phyloP scores from a whole-genome alignment of 208 protist genomes.

The Acanthamoeba healyi region DNA sequence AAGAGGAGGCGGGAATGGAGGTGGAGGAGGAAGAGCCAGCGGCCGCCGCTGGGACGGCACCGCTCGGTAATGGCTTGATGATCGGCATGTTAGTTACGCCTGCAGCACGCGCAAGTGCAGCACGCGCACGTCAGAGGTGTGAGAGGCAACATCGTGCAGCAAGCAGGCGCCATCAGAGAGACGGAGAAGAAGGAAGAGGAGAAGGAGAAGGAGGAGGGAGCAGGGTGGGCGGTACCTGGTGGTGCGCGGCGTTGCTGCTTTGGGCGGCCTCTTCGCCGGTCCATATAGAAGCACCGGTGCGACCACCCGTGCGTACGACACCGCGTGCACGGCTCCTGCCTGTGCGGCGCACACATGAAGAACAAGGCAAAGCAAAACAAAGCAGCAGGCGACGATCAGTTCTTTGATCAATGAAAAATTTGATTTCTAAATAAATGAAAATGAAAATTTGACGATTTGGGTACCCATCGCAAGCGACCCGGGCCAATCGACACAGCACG shows the following conservation, averaged over 20 bases:
- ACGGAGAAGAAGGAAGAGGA: no score
- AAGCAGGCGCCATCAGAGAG: no score
- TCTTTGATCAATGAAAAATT: no score
- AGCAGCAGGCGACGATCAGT: no score
- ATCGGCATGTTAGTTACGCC: neutral
- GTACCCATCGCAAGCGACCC: constrained; percentile 19
- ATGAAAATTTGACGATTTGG: neutral
- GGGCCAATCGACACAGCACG: constrained; percentile 28
- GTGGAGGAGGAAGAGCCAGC: neutral
- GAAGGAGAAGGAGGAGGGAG: neutral
- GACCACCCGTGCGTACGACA: neutral
- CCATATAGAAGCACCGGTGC: constrained; percentile 35
- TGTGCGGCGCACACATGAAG: neutral
- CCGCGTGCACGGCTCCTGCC: constrained; percentile 13
- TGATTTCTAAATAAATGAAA: neutral
- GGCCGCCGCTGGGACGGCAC: neutral
- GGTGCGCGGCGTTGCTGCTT: constrained; percentile 15
- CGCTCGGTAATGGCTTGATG: neutral
- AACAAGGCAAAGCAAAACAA: no score
- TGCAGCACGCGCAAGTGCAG: no score
- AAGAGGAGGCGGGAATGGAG: neutral
- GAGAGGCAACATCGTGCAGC: no score
- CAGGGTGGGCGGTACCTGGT: neutral
- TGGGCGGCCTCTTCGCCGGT: neutral
- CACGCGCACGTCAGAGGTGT: no score